phyloP scores from a whole-genome alignment of 2,329 filamentous ascomycete species.

The Colletotrichum paranaense region DNA sequence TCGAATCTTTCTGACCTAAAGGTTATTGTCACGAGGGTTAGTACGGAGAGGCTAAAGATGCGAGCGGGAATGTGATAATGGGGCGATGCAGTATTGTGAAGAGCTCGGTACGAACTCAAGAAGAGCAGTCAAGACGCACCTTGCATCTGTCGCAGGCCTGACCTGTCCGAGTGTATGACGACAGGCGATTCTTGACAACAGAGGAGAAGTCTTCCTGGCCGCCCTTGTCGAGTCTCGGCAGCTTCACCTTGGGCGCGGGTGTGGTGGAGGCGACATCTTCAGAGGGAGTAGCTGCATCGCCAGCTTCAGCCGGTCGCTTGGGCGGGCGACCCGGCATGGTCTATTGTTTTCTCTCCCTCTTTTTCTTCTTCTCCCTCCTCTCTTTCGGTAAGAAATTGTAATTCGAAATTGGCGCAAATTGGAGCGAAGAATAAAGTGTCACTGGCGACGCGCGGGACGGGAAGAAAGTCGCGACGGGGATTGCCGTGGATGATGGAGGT shows the following conservation, averaged over 20 bases:
- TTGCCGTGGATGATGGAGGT: constrained; percentile 31
- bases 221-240: constrained; percentile 60
- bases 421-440: neutral
- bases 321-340: constrained; percentile 50
- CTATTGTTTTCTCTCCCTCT: neutral
- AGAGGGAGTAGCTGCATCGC: constrained; percentile 43
- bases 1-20: constrained; percentile 84
- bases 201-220: constrained; percentile 62
- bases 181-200: constrained; percentile 66
- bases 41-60: neutral
- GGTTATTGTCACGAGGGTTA: neutral
- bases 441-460: neutral
- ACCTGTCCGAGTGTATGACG: constrained; percentile 73
- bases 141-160: constrained; percentile 93
- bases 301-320: constrained; percentile 57
- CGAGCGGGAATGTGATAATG: neutral
- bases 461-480: constrained; percentile 30
- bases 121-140: constrained; percentile 57
- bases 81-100: no score
- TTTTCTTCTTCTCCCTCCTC: neutral
- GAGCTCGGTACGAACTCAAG: neutral
- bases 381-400: neutral
- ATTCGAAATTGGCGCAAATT: neutral
- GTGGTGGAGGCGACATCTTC: constrained; percentile 46
- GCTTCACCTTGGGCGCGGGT: constrained; percentile 54